These are phyloP conservation scores for Gaeumannomyces sp. DNA, from an alignment of 2,329 filamentous ascomycete species.

Conservation along the genomic window DNA sequence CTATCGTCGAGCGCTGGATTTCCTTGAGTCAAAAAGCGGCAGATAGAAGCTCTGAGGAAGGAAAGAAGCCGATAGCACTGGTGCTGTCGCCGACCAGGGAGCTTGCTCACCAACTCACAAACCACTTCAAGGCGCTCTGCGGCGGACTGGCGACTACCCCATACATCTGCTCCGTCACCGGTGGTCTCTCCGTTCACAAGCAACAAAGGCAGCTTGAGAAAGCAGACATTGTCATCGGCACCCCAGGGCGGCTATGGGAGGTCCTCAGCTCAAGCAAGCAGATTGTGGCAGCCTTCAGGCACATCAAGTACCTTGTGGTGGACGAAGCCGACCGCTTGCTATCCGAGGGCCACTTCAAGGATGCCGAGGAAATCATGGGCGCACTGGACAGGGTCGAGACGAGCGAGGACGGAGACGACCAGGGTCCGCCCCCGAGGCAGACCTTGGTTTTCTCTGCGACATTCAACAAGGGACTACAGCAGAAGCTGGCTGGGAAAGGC, in stretches of 20 bases:
- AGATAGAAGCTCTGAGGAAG: slow-evolving; percentile 24
- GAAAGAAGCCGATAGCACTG: slow-evolving; percentile 58
- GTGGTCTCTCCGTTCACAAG: slow-evolving; percentile 89
- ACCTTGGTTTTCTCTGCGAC: slow-evolving; percentile 96
- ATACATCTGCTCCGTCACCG: slow-evolving; percentile 82
- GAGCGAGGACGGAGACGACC: slow-evolving; percentile 43
- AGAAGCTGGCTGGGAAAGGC: slow-evolving; percentile 77
- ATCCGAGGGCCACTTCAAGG: slow-evolving; percentile 91
- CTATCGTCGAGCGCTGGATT: slow-evolving; percentile 81
- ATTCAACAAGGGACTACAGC: slow-evolving; percentile 84
- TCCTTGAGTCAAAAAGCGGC: slow-evolving; percentile 17
- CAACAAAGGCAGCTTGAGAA: slow-evolving; percentile 78
- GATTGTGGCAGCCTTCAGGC: slow-evolving; percentile 62
- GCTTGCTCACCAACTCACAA: slow-evolving; percentile 82
- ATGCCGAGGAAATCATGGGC: slow-evolving; percentile 80
- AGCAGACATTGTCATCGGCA: slow-evolving; percentile 89
- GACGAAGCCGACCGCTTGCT: slow-evolving; percentile 92
- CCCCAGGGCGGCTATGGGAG: slow-evolving; percentile 91
- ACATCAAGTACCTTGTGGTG: slow-evolving; percentile 76
- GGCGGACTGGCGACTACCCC: slow-evolving; percentile 52
- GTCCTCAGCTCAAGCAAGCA: slow-evolving; percentile 71
- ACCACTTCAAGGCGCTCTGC: slow-evolving; percentile 74
- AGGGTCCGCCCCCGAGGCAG: slow-evolving; percentile 53
- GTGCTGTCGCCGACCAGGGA: slow-evolving; percentile 90
- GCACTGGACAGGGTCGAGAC: slow-evolving; percentile 70